These are phyloP conservation scores for Prunus fruticosa DNA, from an alignment of 306 rosid genomes.

Conservation along the genomic window DNA sequence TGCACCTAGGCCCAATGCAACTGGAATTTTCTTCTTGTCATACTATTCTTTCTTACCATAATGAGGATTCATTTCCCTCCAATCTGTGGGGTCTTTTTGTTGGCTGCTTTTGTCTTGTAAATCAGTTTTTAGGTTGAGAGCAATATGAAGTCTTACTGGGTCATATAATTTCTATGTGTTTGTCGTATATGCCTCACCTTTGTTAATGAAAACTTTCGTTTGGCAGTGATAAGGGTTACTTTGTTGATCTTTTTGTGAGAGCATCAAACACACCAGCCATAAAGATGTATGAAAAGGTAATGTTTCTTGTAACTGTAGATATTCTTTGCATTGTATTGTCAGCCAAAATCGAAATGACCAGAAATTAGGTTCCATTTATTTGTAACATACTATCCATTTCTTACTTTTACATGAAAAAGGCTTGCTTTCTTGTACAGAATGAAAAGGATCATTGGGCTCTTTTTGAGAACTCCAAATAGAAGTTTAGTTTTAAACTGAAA, in stretches of 20 bases:
- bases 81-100: not conserved
- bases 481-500: not conserved
- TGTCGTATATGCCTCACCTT: not conserved
- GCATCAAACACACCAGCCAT: slow-evolving; percentile 97
- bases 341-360: not conserved
- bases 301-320: not conserved
- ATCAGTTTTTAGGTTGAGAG: not conserved
- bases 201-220: slow-evolving; percentile 15
- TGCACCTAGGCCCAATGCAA: not conserved
- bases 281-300: slow-evolving; percentile 97
- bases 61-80: not conserved
- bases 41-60: not conserved
- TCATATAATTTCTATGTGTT: not conserved
- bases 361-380: not conserved
- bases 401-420: not conserved
- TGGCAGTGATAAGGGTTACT: slow-evolving; percentile 87
- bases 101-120: not conserved
- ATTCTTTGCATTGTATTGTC: not conserved
- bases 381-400: not conserved
- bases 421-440: not conserved
- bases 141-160: not conserved
- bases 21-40: not conserved
- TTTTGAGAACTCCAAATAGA: not conserved
- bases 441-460: not conserved
- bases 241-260: slow-evolving; percentile 95